Base-by-base conservation (phyloP, 257 asterid species). In the Plantago elongata region DNA sequence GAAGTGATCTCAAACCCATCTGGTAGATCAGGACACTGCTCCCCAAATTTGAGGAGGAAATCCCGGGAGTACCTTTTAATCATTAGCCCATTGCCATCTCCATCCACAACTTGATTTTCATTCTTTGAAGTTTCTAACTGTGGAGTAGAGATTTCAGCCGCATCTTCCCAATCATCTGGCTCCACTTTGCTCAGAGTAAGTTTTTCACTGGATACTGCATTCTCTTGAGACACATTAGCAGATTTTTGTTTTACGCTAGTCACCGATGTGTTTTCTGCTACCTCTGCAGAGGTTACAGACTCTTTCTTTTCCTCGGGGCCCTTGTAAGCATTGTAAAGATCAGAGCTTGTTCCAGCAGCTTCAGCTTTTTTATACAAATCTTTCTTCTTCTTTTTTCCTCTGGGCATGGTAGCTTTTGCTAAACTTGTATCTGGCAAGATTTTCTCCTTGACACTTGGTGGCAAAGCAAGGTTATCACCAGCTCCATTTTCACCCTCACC, bases 161-260 rank as follows among this genome's bases (percentile, higher is more conserved):
- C 97, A 83, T 84, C 97, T 74, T 92, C 99, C 99, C 99, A 92
- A 75, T 92, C 96, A 72, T 92, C 99, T 37, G 87, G 96, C 81
- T 83, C 99, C 38, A 60, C 72, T 72, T 87, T 84, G 75, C 54
- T 62, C 69, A 9, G 75, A 66, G 75, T 54, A 71, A 73, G 65
- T 63, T 75, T 81, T 65, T 78, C 79, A 40, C 68, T 42, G 42
- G 75, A 11, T 59, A 46, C 8, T 43, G 48, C 68, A 59, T 76
- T 82, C 40, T 79, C 76, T n/a, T 56, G 67, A 62, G 81, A 54
- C 27, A 57, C 74, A 46, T 76, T 76, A 16, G 67, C 55, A 60
- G 84, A 62, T 60, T 51, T 62, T 58, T 61, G 77, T 65, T 72
- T 70, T 57, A 75, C 61, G 46, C 55, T 56, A 69, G 62, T 66